These are phyloP conservation scores for Solanum rostratum DNA, from an alignment of 257 asterid genomes.

Conservation along the genomic window DNA sequence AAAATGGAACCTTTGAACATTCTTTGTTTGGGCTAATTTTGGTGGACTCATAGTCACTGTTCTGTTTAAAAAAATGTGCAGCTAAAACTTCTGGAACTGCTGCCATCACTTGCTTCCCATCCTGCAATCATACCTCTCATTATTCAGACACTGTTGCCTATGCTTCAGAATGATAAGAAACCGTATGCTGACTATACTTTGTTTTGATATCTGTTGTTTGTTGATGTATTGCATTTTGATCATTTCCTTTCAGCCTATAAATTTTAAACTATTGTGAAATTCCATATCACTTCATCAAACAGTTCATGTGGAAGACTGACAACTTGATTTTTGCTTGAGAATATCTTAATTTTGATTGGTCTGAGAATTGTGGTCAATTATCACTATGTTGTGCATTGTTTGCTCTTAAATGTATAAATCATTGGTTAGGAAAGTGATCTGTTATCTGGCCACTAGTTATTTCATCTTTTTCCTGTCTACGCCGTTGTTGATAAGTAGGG, in stretches of 20 bases:
- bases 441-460: neutral
- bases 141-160: slow-evolving; percentile 82
- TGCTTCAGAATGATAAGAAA: slow-evolving; percentile 75
- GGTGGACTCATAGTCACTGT: neutral
- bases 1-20: neutral
- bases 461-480: neutral
- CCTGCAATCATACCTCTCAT: slow-evolving; percentile 79
- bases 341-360: neutral
- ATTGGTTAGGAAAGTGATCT: neutral
- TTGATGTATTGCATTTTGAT: neutral
- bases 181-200: slow-evolving; percentile 43
- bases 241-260: neutral
- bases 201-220: neutral
- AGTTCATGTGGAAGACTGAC: neutral
- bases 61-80: slow-evolving; percentile 21
- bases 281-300: neutral
- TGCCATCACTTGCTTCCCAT: slow-evolving; percentile 83
- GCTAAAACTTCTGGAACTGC: slow-evolving; percentile 77
- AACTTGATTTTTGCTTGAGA: neutral
- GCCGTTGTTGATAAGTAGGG: neutral
- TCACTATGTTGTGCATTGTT: neutral
- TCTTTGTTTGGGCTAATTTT: neutral
- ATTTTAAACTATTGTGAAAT: neutral
- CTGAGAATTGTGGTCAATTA: neutral
- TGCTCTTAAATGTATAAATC: neutral